A percentile compares a stretch with the other conserved stretches of the same genome.
Evolutionary conservation across 2,329 filamentous ascomycete species (phyloP).

Genomic region (Fusarium sterilihyphosum): DNA sequence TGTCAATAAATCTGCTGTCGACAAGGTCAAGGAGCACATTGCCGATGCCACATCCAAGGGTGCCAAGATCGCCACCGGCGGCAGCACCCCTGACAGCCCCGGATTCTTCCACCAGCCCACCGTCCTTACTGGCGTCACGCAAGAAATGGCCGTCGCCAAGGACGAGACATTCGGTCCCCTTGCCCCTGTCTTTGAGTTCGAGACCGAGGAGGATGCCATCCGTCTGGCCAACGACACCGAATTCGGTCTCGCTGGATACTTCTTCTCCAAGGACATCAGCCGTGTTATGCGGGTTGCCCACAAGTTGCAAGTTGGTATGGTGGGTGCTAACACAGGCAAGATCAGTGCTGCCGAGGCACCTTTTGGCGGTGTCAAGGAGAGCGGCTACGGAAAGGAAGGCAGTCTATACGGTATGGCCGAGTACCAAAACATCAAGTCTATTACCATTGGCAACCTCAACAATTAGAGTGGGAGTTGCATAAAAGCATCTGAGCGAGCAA

Average conservation of each 20-base stretch:
- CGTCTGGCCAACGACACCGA: constrained; percentile 52
- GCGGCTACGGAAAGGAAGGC: constrained; percentile 50
- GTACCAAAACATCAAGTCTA: constrained; percentile 60
- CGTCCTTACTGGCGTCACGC: constrained; percentile 66
- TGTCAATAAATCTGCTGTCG: constrained; percentile 72
- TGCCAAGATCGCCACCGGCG: constrained; percentile 64
- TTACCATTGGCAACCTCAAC: constrained; percentile 46
- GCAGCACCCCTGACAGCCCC: constrained; percentile 72
- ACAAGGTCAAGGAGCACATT: constrained; percentile 70
- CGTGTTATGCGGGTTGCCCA: constrained; percentile 58
- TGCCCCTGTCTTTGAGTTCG: constrained; percentile 45
- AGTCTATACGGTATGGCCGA: constrained; percentile 59
- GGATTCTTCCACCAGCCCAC: constrained; percentile 76
- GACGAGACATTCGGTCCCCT: constrained; percentile 49
- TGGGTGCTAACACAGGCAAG: constrained; percentile 60
- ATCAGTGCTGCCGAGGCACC: constrained; percentile 49
- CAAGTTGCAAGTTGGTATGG: constrained; percentile 72
- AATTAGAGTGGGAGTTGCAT: constrained; percentile 9
- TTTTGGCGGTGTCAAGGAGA: constrained; percentile 51
- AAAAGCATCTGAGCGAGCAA: constrained; percentile 7
- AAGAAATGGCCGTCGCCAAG: constrained; percentile 44
- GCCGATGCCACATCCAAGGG: constrained; percentile 70
- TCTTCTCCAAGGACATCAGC: constrained; percentile 48
- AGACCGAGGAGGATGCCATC: constrained; percentile 52
- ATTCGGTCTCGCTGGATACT: constrained; percentile 50